Conservation (phyloP, 768 basidiomycete species). For the Naematelia encephala region DNA sequence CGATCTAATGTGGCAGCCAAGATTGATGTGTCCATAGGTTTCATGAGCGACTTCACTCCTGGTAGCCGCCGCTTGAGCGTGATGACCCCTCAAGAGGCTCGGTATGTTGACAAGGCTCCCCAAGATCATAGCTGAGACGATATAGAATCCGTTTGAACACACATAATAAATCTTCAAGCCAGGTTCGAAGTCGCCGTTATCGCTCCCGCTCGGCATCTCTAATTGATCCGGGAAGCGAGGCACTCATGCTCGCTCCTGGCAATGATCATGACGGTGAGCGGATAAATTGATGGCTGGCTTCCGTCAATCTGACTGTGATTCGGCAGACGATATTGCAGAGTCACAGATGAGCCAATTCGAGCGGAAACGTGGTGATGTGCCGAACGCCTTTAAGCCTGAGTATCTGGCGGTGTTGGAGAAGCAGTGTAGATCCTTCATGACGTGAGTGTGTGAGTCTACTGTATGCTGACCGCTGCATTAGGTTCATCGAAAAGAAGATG, state of each 20-base stretch:
- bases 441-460: constrained; percentile 15
- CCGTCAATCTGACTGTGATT: too few species aligned
- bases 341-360: neutral
- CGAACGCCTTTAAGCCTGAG: constrained; percentile 32
- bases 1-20: too few species aligned
- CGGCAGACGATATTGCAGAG: constrained; percentile 3
- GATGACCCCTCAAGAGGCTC: constrained; percentile 41
- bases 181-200: neutral
- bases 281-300: neutral
- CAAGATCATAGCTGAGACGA: neutral
- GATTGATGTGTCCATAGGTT: too few species aligned
- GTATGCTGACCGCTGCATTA: neutral
- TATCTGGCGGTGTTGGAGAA: constrained; percentile 35
- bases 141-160: constrained; percentile 2
- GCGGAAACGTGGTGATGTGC: constrained; percentile 14
- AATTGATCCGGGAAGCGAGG: constrained; percentile 6
- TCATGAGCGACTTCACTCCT: constrained; percentile 16
- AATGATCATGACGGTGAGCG: constrained; percentile 30
- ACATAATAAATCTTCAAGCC: neutral
- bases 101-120: constrained; percentile 20
- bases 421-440: constrained; percentile 41
- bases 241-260: constrained; percentile 20
- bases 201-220: constrained; percentile 9
- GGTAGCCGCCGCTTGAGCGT: constrained; percentile 28
- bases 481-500: neutral